These are phyloP conservation scores for Haplosporangium sp. DNA, from an alignment of 371 early-diverging fungal species.

Conservation along the genomic window DNA sequence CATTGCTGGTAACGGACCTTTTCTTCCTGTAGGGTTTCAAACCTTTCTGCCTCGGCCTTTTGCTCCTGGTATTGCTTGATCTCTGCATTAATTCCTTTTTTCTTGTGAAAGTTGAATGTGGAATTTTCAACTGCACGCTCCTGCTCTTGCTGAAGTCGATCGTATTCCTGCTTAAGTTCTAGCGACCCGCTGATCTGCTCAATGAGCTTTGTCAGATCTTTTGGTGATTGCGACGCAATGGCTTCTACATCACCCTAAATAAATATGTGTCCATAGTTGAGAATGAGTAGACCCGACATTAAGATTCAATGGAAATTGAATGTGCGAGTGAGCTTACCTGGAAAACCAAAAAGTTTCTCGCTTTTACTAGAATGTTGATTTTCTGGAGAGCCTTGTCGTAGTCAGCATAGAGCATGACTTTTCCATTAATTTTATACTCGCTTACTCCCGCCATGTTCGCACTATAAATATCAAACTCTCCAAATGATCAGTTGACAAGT, in stretches of 20 bases:
- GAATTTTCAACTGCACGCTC: constrained; percentile 92
- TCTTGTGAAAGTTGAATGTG: constrained; percentile 88
- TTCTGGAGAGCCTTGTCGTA: constrained; percentile 87
- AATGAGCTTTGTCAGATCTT: constrained; percentile 93
- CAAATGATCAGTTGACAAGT: not conserved
- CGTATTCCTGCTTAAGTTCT: constrained; percentile 91
- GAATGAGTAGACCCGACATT: not conserved
- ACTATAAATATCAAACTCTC: constrained; percentile 43
- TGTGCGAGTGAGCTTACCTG: constrained; percentile 70
- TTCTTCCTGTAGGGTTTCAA: constrained; percentile 74
- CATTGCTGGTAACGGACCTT: constrained; percentile 34
- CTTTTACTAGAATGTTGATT: constrained; percentile 94
- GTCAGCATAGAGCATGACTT: constrained; percentile 71
- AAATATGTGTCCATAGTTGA: not conserved
- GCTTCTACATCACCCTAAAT: constrained; percentile 94
- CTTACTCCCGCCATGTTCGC: constrained; percentile 81
- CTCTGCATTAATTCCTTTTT: constrained; percentile 88
- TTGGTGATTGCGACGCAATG: constrained; percentile 96
- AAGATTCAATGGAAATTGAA: not conserved
- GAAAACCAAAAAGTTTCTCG: constrained; percentile 98
- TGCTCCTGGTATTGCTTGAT: constrained; percentile 93
- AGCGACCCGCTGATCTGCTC: constrained; percentile 97
- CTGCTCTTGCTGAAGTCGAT: constrained; percentile 82
- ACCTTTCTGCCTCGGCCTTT: constrained; percentile 90
- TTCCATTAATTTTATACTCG: constrained; percentile 91